phyloP scores from a whole-genome alignment of 108 stramenopile species.

The Fragilaria crotonensis region DNA sequence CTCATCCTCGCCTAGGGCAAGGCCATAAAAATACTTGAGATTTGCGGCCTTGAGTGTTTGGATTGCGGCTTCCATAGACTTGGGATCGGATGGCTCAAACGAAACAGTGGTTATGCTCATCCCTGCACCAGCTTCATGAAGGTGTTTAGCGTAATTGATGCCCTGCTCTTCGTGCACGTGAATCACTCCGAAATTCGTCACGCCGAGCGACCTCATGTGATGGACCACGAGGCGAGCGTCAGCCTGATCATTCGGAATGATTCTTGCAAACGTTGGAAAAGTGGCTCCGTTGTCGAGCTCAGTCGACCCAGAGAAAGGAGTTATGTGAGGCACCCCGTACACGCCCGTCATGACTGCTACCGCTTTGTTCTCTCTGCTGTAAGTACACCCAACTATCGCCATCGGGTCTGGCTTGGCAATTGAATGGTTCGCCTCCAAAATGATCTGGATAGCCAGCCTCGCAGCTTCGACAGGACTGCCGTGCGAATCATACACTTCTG shows the following conservation, averaged over 20 bases:
- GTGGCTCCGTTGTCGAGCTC: conserved; percentile 30
- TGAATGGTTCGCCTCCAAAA: not conserved
- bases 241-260: conserved; percentile 35
- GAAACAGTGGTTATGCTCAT: no score
- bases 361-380: conserved; percentile 1
- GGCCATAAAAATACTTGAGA: not conserved
- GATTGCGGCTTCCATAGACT: not conserved
- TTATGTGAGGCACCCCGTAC: conserved; percentile 7
- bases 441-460: not conserved
- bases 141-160: not conserved
- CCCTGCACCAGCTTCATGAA: not conserved
- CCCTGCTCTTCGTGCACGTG: conserved; percentile 7
- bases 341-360: conserved; percentile 15
- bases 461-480: conserved; percentile 3
- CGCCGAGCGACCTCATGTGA: conserved; percentile 13
- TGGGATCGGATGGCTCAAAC: not conserved
- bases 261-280: conserved; percentile 33
- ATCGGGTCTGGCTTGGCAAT: conserved; percentile 5
- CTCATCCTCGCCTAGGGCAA: not conserved
- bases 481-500: conserved; percentile 6
- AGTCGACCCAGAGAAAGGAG: conserved; percentile 11
- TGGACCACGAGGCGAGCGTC: conserved; percentile 21
- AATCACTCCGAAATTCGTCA: conserved; percentile 18
- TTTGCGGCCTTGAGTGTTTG: not conserved
- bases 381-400: conserved; percentile 8